phyloP scores from a whole-genome alignment of 2,329 filamentous ascomycete species.

The Fusarium agapanthi region DNA sequence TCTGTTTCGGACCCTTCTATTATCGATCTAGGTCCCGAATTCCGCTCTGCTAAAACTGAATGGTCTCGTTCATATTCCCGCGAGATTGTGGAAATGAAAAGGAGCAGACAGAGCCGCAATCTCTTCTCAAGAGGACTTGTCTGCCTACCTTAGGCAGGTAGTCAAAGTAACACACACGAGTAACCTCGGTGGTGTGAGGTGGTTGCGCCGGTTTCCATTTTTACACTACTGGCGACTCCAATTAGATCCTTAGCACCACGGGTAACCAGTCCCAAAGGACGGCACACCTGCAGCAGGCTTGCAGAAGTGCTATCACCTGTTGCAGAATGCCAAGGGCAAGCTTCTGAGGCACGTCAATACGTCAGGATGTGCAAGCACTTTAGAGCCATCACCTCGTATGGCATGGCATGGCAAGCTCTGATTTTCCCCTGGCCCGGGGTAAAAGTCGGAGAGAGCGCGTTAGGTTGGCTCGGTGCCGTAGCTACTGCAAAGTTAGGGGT shows the following conservation, averaged over 20 bases:
- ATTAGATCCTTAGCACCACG: conserved; percentile 19
- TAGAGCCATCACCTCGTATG: conserved; percentile 17
- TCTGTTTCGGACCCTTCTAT: conserved; percentile 27
- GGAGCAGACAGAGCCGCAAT: conserved; percentile 29
- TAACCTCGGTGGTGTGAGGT: conserved; percentile 7
- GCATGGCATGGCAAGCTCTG: not conserved
- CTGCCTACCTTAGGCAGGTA: not conserved
- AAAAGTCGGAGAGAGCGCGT: conserved; percentile 9
- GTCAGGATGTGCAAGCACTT: conserved; percentile 39
- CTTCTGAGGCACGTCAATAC: conserved; percentile 5
- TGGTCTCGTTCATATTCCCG: not conserved
- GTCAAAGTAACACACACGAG: not conserved
- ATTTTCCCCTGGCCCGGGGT: conserved; percentile 15
- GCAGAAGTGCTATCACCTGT: conserved; percentile 30
- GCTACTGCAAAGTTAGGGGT: conserved; percentile 30
- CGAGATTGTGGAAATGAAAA: conserved; percentile 7
- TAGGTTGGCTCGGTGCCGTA: conserved; percentile 13
- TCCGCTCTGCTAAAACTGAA: not conserved
- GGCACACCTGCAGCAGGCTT: conserved; percentile 29
- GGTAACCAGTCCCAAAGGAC: conserved; percentile 14
- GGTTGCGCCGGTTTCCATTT: conserved; percentile 10
- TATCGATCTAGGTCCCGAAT: conserved; percentile 3
- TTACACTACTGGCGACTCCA: conserved; percentile 14
- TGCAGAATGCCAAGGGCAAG: conserved; percentile 21
- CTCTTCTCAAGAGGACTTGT: not conserved